phyloP scores from a whole-genome alignment of 768 basidiomycete genomes.

The Stropharia rugosoannulata region DNA sequence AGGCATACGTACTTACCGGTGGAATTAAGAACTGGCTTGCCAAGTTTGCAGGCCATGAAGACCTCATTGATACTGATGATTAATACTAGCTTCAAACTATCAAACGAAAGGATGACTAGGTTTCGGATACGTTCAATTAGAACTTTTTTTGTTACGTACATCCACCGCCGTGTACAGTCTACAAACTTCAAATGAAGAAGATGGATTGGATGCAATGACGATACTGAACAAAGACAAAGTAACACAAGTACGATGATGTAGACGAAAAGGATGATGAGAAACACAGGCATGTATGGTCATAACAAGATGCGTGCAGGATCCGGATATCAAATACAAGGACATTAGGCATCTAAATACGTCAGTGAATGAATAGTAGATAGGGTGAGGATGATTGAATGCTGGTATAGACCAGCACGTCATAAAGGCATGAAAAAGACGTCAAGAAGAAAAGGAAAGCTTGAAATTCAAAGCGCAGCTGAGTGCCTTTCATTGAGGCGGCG shows the following conservation, averaged over 20 bases:
- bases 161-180: too few relatives aligned
- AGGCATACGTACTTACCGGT: conserved; percentile 5
- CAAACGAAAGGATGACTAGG: too few relatives aligned
- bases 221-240: background rate
- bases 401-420: background rate
- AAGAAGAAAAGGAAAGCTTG: background rate
- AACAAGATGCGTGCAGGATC: background rate
- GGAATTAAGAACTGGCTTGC: conserved; percentile 7
- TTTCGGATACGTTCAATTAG: too few relatives aligned
- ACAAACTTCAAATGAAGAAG: too few relatives aligned
- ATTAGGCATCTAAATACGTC: background rate
- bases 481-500: background rate
- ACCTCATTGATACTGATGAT: conserved; percentile 3
- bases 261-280: background rate
- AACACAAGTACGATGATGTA: background rate
- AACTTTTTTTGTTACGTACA: too few relatives aligned
- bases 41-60: conserved; percentile 1
- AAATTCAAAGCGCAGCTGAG: background rate
- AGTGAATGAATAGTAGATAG: background rate
- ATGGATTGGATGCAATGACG: too few relatives aligned
- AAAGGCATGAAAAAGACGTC: background rate
- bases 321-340: background rate
- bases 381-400: background rate
- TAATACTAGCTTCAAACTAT: too few relatives aligned
- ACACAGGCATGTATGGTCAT: background rate